Percentiles rank a stretch among this genome's conserved stretches.
phyloP scores from a whole-genome alignment of 768 basidiomycete genomes.

The Leccinum subgranulosum region DNA sequence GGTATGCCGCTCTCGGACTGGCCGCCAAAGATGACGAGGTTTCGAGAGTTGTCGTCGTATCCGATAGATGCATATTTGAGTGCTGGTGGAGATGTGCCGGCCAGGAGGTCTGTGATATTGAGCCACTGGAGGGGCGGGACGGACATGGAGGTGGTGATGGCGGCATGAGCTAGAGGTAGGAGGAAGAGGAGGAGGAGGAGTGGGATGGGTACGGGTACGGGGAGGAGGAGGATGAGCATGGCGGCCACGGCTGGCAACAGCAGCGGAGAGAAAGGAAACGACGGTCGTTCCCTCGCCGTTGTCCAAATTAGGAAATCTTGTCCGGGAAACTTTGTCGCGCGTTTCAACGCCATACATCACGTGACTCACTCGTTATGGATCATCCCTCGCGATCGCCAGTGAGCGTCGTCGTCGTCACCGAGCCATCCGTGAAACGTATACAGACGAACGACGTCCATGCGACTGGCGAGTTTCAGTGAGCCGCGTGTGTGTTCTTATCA shows the following conservation, averaged over 20 bases:
- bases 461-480: conserved; percentile 26
- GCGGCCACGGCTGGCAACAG: background rate
- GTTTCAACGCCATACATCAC: background rate
- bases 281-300: conserved; percentile 4
- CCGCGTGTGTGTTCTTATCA: background rate
- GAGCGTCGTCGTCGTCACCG: background rate
- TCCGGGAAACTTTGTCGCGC: background rate
- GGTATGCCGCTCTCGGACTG: conserved; percentile 62
- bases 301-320: conserved; percentile 8
- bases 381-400: background rate
- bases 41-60: conserved; percentile 44
- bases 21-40: conserved; percentile 72
- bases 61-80: conserved; percentile 74
- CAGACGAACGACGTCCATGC: conserved; percentile 32
- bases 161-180: conserved; percentile 18
- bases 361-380: conserved; percentile 6
- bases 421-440: conserved; percentile 33
- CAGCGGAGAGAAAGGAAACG: conserved; percentile 17
- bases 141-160: conserved; percentile 49
- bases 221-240: background rate
- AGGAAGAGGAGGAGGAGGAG: conserved; percentile 8
- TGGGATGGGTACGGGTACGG: background rate
- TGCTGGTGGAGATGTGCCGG: conserved; percentile 53
- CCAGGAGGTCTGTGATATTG: conserved; percentile 57
- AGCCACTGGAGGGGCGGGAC: conserved; percentile 55